Conservation (phyloP, 768 basidiomycete genomes). For the Tephrocybe sp. region DNA sequence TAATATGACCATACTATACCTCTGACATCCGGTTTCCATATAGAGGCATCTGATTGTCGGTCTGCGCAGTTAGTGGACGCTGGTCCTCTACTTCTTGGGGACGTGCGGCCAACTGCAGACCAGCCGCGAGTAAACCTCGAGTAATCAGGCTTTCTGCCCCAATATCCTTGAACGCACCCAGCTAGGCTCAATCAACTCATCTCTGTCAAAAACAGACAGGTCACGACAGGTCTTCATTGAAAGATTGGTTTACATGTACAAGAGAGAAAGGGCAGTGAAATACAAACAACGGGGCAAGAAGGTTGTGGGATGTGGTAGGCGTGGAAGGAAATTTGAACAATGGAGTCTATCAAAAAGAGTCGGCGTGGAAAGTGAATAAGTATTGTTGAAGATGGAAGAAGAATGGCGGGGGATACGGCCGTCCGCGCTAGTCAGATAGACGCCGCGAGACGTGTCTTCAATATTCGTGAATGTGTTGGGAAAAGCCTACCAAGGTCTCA, state of each 20-base stretch:
- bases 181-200: too few species aligned
- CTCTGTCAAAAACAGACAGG: too few species aligned
- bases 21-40: background rate
- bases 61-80: background rate
- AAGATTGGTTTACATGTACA: too few species aligned
- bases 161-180: too few species aligned
- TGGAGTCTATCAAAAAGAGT: background rate
- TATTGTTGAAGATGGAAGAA: background rate
- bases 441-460: conserved; percentile 2
- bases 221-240: too few species aligned
- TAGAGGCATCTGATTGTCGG: background rate
- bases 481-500: conserved; percentile 3
- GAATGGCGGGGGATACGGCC: background rate
- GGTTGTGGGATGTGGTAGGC: background rate
- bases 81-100: background rate
- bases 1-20: conserved; percentile 12
- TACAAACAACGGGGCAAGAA: too few species aligned
- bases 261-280: too few species aligned
- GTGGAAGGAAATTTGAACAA: background rate
- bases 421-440: background rate
- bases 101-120: background rate
- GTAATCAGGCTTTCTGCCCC: background rate
- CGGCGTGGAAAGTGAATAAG: background rate
- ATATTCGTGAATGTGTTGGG: background rate
- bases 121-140: conserved; percentile 7